Evolutionary conservation across 2,329 filamentous ascomycete genomes (phyloP), one percentile per base, ranked within the genome.

Genomic region (Xylogone sp.): DNA sequence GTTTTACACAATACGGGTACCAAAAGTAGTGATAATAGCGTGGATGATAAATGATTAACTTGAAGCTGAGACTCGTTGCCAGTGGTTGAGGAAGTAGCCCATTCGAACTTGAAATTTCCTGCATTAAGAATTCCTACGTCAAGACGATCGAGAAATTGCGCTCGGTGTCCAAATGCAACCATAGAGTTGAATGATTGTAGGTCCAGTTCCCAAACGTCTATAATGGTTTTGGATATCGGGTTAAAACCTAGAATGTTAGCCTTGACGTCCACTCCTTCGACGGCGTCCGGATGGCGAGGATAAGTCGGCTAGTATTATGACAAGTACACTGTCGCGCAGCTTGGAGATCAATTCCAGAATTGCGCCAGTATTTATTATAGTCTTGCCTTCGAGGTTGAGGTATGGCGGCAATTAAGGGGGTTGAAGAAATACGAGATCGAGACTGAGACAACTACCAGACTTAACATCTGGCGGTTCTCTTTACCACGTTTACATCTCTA

Each of bases 21-120:
- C n/a, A 76, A 55, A 49, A 71, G 54, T 12, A 78, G 34, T 0
- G 69, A 68, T 49, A 78, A 63, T 20, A 79, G 59, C 22, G 73
- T 70, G 0, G 72, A 77, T 2, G 68, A 69, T 27, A 79, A 60
- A 10, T 27, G 24, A 19, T 76, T 70, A 42, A 77, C 68, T 2
- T 70, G 72, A 43, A 77, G 57, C 29, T 63, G 69, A 13, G 58
- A 58, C 59, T 78, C 75, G 50, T 70, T 66, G 2, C 71, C 75
- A n/a, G n/a, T n/a, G 6, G 6, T 10, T 6, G 5, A 5, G 10
- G 24, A 27, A 5, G 10, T 6, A 6, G 5, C 6, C 5, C 10
- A 27, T 49, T 52, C 50, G 8, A 29, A 27, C 21, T 20, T 50
- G 3, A 12, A n/a, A n/a, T 51, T 24, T 8, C 42, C 51, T 9